Evolutionary conservation across 1,284 basidiomycete species (phyloP), one percentile per base, ranked within the genome.

Genomic region (Sporisorium scitamineum): DNA sequence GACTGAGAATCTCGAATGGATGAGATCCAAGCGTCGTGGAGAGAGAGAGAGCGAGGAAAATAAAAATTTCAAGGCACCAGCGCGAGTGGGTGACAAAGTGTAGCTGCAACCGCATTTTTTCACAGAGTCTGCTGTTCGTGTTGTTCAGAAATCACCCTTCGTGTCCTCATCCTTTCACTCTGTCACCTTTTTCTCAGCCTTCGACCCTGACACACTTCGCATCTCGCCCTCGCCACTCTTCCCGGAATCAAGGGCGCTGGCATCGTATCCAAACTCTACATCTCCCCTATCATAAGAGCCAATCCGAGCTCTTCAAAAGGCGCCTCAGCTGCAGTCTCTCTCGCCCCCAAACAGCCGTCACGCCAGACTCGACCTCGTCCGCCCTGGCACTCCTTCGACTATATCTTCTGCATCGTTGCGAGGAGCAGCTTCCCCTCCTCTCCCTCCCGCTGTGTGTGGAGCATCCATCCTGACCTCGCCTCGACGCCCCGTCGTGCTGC

Each of bases 111-210:
- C 22, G 52, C 26, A 11, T 50, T 50, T 50, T 50, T 31, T 27
- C 26, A 48, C 7, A 48, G 45, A 39, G 37, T 18, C 22, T 31
- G 24, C 34, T 8, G 14, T 20, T 69, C 48, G 55, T 59, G 60
- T 62, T 70, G 56, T 57, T 27, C 34, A 56, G 32, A 67, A 44
- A 20, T 67, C 64, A 67, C 39, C 24, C 24, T 48, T 31, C 47
- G 47, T 31, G 13, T 4, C 18, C 20, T 42, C n/a, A 42, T 31
- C 20, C 48, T 13, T 27, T 48, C 48, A 48, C 47, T n/a, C 52
- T 45, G 61, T 69, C 66, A 54, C 47, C 50, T 50, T 57, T 8
- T 20, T 6, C 44, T 61, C 44, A 54, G 59, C 18, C 37, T 37
- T 24, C 3, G 39, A 42, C 39, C 51, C 39, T 39, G 32, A 34